Evolutionary conservation across 2,329 filamentous ascomycete species (phyloP).

Genomic region (Aspergillus neoniger): DNA sequence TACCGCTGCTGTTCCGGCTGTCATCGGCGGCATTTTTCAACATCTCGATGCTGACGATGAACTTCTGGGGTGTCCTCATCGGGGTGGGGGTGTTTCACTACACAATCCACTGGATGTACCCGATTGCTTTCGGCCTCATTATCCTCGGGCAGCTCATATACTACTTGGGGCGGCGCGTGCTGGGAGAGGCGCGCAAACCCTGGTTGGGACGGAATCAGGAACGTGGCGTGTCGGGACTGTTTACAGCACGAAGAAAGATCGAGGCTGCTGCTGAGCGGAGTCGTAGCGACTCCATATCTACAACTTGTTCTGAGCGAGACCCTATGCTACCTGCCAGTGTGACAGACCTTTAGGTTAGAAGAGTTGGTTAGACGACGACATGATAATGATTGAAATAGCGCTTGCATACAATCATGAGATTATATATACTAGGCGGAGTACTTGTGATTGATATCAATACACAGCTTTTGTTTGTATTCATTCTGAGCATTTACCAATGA

Average conservation of each 20-base stretch:
- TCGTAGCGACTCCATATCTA: background rate
- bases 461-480: too few species aligned
- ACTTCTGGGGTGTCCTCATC: conserved; percentile 96
- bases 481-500: too few species aligned
- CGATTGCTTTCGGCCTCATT: conserved; percentile 92
- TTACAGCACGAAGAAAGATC: conserved; percentile 80
- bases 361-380: background rate
- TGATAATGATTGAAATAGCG: background rate
- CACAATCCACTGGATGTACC: conserved; percentile 84
- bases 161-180: conserved; percentile 73
- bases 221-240: conserved; percentile 73
- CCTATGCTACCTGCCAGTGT: background rate
- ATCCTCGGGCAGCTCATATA: conserved; percentile 83
- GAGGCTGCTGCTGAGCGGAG: conserved; percentile 26
- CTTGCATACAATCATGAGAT: too few species aligned
- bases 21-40: conserved; percentile 94
- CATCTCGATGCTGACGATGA: conserved; percentile 87
- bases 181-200: conserved; percentile 66
- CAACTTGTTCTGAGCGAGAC: background rate
- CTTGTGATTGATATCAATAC: too few species aligned
- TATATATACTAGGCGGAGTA: too few species aligned
- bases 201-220: conserved; percentile 91
- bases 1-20: conserved; percentile 85
- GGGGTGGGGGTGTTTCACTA: conserved; percentile 83
- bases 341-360: too few species aligned